Evolutionary conservation across 2,329 filamentous ascomycete genomes (phyloP).

Genomic region (Diplodia sapinea): DNA sequence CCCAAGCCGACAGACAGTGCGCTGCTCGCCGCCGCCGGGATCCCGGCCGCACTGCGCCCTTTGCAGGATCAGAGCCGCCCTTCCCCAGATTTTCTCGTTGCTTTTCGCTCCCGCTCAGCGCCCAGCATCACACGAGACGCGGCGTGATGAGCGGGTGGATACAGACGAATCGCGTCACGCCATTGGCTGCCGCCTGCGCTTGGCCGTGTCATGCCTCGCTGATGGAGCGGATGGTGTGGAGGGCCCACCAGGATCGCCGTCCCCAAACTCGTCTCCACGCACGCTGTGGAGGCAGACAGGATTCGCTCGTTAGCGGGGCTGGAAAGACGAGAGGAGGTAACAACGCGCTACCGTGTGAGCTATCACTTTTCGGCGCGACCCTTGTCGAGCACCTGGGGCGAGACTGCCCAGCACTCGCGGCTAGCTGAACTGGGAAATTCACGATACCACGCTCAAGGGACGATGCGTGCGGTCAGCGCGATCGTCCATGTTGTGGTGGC

Average conservation of each 20-base stretch:
- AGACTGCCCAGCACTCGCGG: slow-evolving; percentile 12
- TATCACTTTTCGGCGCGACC: slow-evolving; percentile 23
- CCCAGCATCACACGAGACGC: slow-evolving; percentile 27
- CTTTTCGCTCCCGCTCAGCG: slow-evolving; percentile 28
- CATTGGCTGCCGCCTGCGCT: slow-evolving; percentile 25
- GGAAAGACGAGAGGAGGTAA: neutral
- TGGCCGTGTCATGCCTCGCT: slow-evolving; percentile 24
- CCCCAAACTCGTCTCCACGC: slow-evolving; percentile 27
- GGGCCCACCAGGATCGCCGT: slow-evolving; percentile 27
- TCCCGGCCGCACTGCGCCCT: slow-evolving; percentile 18
- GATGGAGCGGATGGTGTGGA: slow-evolving; percentile 18
- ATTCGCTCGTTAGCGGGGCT: slow-evolving; percentile 27
- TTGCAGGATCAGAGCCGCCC: slow-evolving; percentile 18
- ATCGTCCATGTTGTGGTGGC: slow-evolving; percentile 6
- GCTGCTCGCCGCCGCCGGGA: neutral
- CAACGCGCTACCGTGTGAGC: slow-evolving; percentile 18
- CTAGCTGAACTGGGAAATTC: slow-evolving; percentile 28
- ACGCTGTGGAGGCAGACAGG: slow-evolving; percentile 22
- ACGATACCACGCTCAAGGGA: slow-evolving; percentile 24
- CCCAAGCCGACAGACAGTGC: slow-evolving; percentile 17
- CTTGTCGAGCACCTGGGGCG: slow-evolving; percentile 1
- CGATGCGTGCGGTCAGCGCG: neutral
- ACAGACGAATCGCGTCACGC: slow-evolving; percentile 6
- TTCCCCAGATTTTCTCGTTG: slow-evolving; percentile 30
- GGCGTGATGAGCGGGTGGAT: slow-evolving; percentile 25